phyloP scores from a whole-genome alignment of 2,329 filamentous ascomycete species.

The Trichoderma aggressivum region DNA sequence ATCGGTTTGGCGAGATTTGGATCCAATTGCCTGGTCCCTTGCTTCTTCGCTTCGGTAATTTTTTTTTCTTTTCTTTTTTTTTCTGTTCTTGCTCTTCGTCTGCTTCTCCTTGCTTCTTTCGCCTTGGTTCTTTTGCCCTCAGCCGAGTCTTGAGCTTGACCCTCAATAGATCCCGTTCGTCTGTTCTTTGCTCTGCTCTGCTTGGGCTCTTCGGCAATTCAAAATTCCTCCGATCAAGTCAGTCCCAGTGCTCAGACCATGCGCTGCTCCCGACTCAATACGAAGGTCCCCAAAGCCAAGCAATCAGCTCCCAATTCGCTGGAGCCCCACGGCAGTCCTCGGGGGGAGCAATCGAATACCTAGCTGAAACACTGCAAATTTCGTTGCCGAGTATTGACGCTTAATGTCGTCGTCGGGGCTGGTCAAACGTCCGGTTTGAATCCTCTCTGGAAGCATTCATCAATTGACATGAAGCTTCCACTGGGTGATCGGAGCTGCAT shows the following conservation, averaged over 20 bases:
- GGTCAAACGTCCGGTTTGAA: neutral
- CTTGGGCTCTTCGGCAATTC: neutral
- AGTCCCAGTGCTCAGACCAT: conserved; percentile 9
- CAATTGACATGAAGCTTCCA: neutral
- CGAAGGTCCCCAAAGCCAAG: neutral
- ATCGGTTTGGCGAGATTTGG: neutral
- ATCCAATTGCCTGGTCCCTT: neutral
- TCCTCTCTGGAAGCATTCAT: neutral
- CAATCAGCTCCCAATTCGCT: neutral
- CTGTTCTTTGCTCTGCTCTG: neutral
- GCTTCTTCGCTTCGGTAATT: neutral
- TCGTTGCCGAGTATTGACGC: neutral
- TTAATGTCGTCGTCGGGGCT: neutral
- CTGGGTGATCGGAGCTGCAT: neutral
- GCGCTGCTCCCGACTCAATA: conserved; percentile 1
- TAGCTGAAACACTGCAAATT: neutral
- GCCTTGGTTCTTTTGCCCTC: neutral
- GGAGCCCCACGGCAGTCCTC: neutral
- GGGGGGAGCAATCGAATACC: neutral
- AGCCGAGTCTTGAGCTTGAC: neutral
- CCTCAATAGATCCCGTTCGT: neutral
- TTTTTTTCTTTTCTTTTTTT: neutral
- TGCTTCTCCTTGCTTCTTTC: neutral
- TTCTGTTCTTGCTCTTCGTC: neutral
- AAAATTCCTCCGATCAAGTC: neutral